Evolutionary conservation across 495 filamentous ascomycete genomes (phyloP), one percentile per base, ranked within the genome.

Genomic region (Apiosordaria backusii): DNA sequence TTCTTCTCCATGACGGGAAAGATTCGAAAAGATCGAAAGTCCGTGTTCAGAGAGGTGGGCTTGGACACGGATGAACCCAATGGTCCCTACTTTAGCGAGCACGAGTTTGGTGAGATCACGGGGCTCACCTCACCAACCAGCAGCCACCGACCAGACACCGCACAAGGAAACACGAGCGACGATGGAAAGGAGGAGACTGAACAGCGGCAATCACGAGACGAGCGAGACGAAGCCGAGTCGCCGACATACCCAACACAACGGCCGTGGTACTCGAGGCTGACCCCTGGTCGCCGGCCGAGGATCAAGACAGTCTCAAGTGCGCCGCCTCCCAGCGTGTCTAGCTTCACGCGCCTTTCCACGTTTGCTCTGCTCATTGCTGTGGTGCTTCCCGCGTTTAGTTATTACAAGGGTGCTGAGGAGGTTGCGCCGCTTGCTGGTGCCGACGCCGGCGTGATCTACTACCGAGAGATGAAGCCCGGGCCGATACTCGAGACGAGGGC

Each of bases 321-420:
- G 53, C 77, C 77, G 25, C 80, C 80, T 67, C 73, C 76, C 50
- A 61, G 72, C 54, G 68, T 80, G 54, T 57, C 78, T 24, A 74
- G 75, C 62, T 62, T 80, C 19, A 72, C 80, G 60, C 76, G 77
- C 57, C 57, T 85, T 18, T 80, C 83, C 4, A 69, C 86, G 61
- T 71, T 85, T 67, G 72, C 82, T 27, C 71, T 88, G 61, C 72
- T 89, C 54, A 79, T 83, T 68, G 83, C 83, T 60, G 72, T 86
- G 57, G 72, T 85, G 68, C 62, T 86, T 54, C 81, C 82, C 13
- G 79, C 75, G 24, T 78, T 82, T 74, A 75, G 74, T 68, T 78
- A 75, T 72, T 77, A 76, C 69, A 75, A 67, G 63, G 74, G 78
- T 45, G 72, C 71, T 61, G 64, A 65, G 25, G 74, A 74, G 62